A percentile compares a stretch with the other conserved stretches of the same genome.
These are phyloP conservation scores for Paramyrothecium roridum DNA, from an alignment of 2,329 filamentous ascomycete genomes.

Conservation along the genomic window DNA sequence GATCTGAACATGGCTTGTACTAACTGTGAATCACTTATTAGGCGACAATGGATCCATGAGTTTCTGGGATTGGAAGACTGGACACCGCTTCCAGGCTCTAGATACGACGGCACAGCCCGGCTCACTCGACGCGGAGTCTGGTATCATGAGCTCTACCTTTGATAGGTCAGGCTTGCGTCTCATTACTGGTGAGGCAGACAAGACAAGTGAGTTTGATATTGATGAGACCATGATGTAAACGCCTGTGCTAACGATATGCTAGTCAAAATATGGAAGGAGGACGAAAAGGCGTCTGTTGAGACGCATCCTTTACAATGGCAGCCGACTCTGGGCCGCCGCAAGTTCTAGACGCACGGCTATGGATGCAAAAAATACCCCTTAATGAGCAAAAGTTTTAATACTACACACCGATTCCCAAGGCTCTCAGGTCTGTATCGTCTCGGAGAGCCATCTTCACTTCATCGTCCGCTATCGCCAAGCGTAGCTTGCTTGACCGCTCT, in stretches of 20 bases:
- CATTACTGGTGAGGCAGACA: conserved; percentile 94
- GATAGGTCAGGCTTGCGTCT: conserved; percentile 84
- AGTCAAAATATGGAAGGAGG: conserved; percentile 96
- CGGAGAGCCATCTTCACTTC: conserved; percentile 85
- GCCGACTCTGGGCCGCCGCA: conserved; percentile 72
- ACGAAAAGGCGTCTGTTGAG: conserved; percentile 86
- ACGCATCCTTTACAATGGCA: conserved; percentile 92
- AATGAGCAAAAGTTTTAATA: conserved; percentile 1
- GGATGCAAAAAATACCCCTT: conserved; percentile 4
- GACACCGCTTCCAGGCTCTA: conserved; percentile 83
- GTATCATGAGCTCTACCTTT: conserved; percentile 91
- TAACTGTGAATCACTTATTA: conserved; percentile 8
- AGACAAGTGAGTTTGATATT: conserved; percentile 64
- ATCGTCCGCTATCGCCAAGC: conserved; percentile 83
- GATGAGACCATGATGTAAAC: not conserved
- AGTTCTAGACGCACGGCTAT: conserved; percentile 50
- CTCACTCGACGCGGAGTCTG: conserved; percentile 88
- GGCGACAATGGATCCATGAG: conserved; percentile 91
- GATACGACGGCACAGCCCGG: conserved; percentile 94
- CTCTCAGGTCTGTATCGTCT: conserved; percentile 83
- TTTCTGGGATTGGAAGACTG: conserved; percentile 99
- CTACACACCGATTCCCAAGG: conserved; percentile 60
- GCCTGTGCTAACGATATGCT: conserved; percentile 17
- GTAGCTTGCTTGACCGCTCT: conserved; percentile 82
- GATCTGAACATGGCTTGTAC: not conserved